These are phyloP conservation scores for Athelia psychrophila DNA, from an alignment of 1,284 basidiomycete genomes.

Conservation along the genomic window DNA sequence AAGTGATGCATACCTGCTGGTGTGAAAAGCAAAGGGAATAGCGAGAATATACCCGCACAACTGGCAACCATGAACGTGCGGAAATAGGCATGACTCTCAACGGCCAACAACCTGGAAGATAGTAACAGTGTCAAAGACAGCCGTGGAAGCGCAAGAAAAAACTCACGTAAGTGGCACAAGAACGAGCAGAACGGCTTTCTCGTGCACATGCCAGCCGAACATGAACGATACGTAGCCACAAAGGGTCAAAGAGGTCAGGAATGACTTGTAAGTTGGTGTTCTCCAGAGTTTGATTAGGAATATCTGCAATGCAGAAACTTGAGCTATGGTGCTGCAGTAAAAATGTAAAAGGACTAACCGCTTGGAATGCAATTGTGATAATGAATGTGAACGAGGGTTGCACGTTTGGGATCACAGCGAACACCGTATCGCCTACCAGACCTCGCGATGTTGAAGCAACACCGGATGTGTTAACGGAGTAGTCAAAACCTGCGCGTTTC, in stretches of 20 bases:
- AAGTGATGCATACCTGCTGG: slow-evolving; percentile 56
- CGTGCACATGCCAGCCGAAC: slow-evolving; percentile 98
- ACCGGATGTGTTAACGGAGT: slow-evolving; percentile 63
- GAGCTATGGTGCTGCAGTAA: background rate
- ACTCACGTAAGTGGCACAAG: slow-evolving; percentile 77
- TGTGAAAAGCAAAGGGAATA: slow-evolving; percentile 90
- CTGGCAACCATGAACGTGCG: slow-evolving; percentile 83
- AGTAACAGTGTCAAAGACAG: background rate
- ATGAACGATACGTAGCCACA: slow-evolving; percentile 91
- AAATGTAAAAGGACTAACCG: slow-evolving; percentile 39
- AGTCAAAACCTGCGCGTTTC: slow-evolving; percentile 37
- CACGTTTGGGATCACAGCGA: slow-evolving; percentile 85
- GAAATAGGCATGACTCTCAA: slow-evolving; percentile 80
- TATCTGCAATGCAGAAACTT: slow-evolving; percentile 42
- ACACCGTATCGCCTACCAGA: slow-evolving; percentile 88
- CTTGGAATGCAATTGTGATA: slow-evolving; percentile 73
- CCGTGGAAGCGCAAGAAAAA: no score
- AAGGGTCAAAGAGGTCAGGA: slow-evolving; percentile 81
- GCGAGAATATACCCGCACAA: slow-evolving; percentile 78
- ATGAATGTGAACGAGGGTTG: slow-evolving; percentile 83
- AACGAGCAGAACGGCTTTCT: slow-evolving; percentile 90
- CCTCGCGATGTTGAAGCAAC: slow-evolving; percentile 84
- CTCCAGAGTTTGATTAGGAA: slow-evolving; percentile 83
- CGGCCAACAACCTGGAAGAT: slow-evolving; percentile 69
- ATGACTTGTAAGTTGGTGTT: slow-evolving; percentile 82